phyloP scores from a whole-genome alignment of 345 rosid genomes.

The Eucalyptus microcorys region DNA sequence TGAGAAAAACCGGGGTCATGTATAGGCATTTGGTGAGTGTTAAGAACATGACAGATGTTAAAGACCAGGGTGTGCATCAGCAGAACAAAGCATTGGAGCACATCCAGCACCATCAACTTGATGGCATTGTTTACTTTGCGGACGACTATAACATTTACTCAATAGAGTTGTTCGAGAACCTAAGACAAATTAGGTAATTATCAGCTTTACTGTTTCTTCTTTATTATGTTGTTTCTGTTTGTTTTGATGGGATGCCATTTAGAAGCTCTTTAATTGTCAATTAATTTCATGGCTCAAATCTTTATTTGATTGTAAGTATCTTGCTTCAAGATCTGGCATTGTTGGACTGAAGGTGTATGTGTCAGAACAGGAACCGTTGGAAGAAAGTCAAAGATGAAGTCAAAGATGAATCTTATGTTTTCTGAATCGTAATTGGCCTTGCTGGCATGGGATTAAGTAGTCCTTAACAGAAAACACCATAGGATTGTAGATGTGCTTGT shows the following conservation, averaged over 20 bases:
- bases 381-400: not conserved
- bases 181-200: slow-evolving; percentile 53
- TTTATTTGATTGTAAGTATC: not conserved
- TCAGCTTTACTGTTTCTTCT: not conserved
- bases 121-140: slow-evolving; percentile 83
- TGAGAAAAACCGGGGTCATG: slow-evolving; percentile 83
- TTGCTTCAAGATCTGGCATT: not conserved
- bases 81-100: slow-evolving; percentile 73
- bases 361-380: not conserved
- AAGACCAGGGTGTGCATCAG: slow-evolving; percentile 74
- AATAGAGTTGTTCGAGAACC: slow-evolving; percentile 54
- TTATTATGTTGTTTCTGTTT: not conserved
- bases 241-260: not conserved
- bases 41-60: slow-evolving; percentile 35
- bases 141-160: slow-evolving; percentile 79
- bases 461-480: not conserved
- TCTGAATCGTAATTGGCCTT: not conserved
- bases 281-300: not conserved
- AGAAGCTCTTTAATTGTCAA: not conserved
- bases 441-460: not conserved
- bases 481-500: not conserved
- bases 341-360: not conserved
- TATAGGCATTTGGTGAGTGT: slow-evolving; percentile 67
- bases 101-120: slow-evolving; percentile 63
- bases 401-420: not conserved